Percentiles rank a stretch among this genome's conserved stretches.
phyloP scores from a whole-genome alignment of 352 stramenopile genomes.

The Pythium pyrilobum region DNA sequence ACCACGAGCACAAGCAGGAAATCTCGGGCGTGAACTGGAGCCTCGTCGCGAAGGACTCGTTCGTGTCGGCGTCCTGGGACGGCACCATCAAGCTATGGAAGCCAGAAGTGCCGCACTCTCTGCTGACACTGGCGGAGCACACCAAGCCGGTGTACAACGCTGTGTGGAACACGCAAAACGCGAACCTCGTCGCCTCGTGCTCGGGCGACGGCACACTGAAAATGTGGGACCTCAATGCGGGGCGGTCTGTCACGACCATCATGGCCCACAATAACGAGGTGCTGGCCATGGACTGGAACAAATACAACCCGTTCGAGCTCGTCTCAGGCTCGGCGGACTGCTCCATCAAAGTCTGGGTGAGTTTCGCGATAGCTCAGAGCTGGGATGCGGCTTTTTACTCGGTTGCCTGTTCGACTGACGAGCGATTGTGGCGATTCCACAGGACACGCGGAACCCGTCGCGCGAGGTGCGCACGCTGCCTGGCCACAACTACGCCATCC shows the following conservation, averaged over 20 bases:
- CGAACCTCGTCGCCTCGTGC: constrained; percentile 62
- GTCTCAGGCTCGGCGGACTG: constrained; percentile 83
- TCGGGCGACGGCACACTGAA: constrained; percentile 73
- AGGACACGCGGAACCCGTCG: constrained; percentile 77
- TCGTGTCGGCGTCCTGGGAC: constrained; percentile 87
- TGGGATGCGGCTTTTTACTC: too few species aligned
- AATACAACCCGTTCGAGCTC: constrained; percentile 89
- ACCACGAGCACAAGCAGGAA: constrained; percentile 83
- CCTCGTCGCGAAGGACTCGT: constrained; percentile 80
- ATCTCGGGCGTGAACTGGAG: constrained; percentile 90
- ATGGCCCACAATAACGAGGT: constrained; percentile 78
- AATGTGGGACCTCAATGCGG: constrained; percentile 73
- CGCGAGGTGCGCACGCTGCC: constrained; percentile 60
- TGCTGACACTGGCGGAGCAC: constrained; percentile 78
- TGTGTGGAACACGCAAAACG: constrained; percentile 81
- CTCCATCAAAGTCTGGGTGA: constrained; percentile 82
- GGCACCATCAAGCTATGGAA: constrained; percentile 85
- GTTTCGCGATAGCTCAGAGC: neutral
- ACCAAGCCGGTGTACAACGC: constrained; percentile 76
- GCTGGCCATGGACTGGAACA: constrained; percentile 89
- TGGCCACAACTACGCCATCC: constrained; percentile 82
- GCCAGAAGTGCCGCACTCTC: constrained; percentile 57
- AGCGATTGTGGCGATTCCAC: neutral
- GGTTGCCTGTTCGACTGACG: too few species aligned
- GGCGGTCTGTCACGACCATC: constrained; percentile 51